A percentile compares a stretch with the other conserved stretches of the same genome.
phyloP scores from a whole-genome alignment of 345 rosid genomes.

The Stellera chamaejasme region DNA sequence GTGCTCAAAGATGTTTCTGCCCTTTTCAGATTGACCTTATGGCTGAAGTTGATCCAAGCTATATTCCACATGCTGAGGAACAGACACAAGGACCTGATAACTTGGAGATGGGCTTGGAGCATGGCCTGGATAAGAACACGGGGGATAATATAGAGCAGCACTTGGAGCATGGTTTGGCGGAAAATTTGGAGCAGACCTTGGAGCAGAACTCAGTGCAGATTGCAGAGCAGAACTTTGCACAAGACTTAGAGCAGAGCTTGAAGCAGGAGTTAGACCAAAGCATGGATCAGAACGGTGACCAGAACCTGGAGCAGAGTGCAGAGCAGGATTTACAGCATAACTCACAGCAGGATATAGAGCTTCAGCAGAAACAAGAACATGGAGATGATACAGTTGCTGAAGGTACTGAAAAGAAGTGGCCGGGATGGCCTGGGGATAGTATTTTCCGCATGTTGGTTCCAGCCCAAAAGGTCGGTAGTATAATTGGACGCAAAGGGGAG shows the following conservation, averaged over 20 bases:
- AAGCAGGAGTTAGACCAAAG: constrained; percentile 8
- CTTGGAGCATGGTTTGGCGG: background rate
- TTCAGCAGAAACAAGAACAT: background rate
- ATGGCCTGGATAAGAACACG: background rate
- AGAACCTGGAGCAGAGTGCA: constrained; percentile 16
- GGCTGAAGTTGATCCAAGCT: constrained; percentile 20
- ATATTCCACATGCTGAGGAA: constrained; percentile 3
- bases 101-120: constrained; percentile 4
- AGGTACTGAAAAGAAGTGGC: constrained; percentile 29
- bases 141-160: background rate
- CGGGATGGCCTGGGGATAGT: constrained; percentile 41
- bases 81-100: constrained; percentile 7
- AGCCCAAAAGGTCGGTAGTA: constrained; percentile 30
- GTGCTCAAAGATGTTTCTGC: no score
- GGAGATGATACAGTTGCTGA: background rate
- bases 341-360: constrained; percentile 7
- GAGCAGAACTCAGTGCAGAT: background rate
- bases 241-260: background rate
- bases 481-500: constrained; percentile 35
- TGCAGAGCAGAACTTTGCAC: constrained; percentile 3
- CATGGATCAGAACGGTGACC: constrained; percentile 9
- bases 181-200: background rate
- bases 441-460: constrained; percentile 43
- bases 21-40: constrained; percentile 4
- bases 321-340: constrained; percentile 30